Evolutionary conservation across 176 grass and related monocot species (phyloP).

Genomic region (Metroxylon sagu): DNA sequence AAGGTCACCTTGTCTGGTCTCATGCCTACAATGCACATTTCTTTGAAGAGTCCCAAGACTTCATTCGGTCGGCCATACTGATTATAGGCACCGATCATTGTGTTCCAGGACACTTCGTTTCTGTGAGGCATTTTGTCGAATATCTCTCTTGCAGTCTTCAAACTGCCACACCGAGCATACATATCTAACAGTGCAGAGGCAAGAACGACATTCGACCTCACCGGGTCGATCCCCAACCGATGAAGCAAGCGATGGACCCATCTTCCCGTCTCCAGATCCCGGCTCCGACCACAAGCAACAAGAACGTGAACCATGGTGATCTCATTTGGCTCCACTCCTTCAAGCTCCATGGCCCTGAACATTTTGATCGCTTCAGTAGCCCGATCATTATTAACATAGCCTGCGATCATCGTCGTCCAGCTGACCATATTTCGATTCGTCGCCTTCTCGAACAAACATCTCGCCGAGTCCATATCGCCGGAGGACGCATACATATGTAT

Average conservation of each 20-base stretch:
- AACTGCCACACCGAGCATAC: conserved; percentile 13
- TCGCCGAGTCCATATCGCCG: conserved; percentile 1
- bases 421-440: conserved; percentile 29
- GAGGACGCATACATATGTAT: conserved; percentile 14
- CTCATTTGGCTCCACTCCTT: conserved; percentile 22
- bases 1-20: conserved; percentile 31
- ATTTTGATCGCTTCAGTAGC: conserved; percentile 21
- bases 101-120: conserved; percentile 37
- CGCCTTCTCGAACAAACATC: conserved; percentile 12
- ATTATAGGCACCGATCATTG: conserved; percentile 26
- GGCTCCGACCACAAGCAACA: conserved; percentile 21
- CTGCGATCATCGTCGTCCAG: conserved; percentile 39
- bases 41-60: conserved; percentile 16
- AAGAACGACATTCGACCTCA: conserved; percentile 7
- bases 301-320: conserved; percentile 28
- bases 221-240: conserved; percentile 4
- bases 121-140: conserved; percentile 19
- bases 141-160: conserved; percentile 8
- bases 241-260: conserved; percentile 17
- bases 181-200: conserved; percentile 9
- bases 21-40: conserved; percentile 11
- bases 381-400: conserved; percentile 7
- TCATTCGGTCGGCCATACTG: conserved; percentile 7
- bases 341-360: conserved; percentile 17
- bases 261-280: conserved; percentile 29